Evolutionary conservation across 306 rosid species (phyloP).

Genomic region (Echinosophora koreensis): DNA sequence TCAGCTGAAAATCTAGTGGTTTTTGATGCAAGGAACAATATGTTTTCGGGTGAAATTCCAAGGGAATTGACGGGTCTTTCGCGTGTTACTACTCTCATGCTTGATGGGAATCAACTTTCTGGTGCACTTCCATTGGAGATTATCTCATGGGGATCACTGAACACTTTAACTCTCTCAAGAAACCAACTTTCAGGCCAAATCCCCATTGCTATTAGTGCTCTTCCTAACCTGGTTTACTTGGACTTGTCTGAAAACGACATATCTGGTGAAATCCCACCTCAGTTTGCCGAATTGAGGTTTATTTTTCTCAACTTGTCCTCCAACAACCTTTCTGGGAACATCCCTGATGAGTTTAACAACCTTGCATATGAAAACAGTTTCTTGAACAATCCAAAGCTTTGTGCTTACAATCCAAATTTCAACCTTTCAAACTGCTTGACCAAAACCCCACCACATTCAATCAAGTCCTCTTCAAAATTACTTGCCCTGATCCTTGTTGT

Average conservation of each 20-base stretch:
- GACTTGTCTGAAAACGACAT: slow-evolving; percentile 76
- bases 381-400: slow-evolving; percentile 71
- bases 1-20: slow-evolving; percentile 58
- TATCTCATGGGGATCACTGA: slow-evolving; percentile 69
- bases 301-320: slow-evolving; percentile 80
- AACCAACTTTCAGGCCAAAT: slow-evolving; percentile 76
- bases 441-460: slow-evolving; percentile 37
- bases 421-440: slow-evolving; percentile 59
- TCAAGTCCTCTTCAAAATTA: slow-evolving; percentile 53
- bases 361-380: slow-evolving; percentile 72
- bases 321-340: slow-evolving; percentile 73
- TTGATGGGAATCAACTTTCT: slow-evolving; percentile 73
- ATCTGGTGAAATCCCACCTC: slow-evolving; percentile 78
- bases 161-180: slow-evolving; percentile 64
- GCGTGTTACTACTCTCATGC: slow-evolving; percentile 55
- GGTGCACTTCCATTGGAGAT: slow-evolving; percentile 74
- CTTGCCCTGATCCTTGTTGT: slow-evolving; percentile 57
- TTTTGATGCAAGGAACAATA: slow-evolving; percentile 75
- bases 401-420: slow-evolving; percentile 51
- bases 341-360: slow-evolving; percentile 71
- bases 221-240: slow-evolving; percentile 66
- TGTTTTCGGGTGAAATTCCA: slow-evolving; percentile 72
- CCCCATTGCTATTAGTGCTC: slow-evolving; percentile 59
- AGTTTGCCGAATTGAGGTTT: slow-evolving; percentile 60
- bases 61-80: slow-evolving; percentile 65